Evolutionary conservation across 768 basidiomycete genomes (phyloP).

Genomic region (Tricholoma matsutake): DNA sequence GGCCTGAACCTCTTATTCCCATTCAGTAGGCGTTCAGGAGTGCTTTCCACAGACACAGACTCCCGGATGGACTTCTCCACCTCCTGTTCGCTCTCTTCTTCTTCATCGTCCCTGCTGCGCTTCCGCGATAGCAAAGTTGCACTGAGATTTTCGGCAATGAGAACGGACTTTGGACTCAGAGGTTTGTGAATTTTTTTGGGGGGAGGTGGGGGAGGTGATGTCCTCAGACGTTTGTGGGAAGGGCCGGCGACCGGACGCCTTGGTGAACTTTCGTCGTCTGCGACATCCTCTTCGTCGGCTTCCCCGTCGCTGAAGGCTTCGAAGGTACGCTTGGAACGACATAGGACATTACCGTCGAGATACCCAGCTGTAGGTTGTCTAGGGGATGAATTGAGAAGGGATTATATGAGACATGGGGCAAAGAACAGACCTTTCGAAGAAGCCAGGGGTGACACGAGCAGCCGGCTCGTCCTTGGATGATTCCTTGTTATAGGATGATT

Average conservation of each 20-base stretch:
- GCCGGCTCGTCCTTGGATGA: neutral
- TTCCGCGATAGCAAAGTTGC: conserved; percentile 5
- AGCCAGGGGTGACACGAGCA: neutral
- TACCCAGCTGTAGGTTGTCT: neutral
- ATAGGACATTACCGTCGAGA: neutral
- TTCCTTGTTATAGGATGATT: neutral
- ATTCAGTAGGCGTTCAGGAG: neutral
- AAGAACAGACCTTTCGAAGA: neutral
- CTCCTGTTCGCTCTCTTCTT: conserved; percentile 11
- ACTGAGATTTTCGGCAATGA: neutral
- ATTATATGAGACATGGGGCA: neutral
- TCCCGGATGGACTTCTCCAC: conserved; percentile 9
- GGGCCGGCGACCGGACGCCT: neutral
- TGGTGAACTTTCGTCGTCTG: neutral
- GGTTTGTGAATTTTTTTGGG: no score
- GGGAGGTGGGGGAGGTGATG: neutral
- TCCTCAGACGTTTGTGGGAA: neutral
- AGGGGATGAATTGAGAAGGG: neutral
- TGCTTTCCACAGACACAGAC: neutral
- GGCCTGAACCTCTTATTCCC: neutral
- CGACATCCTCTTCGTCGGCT: neutral
- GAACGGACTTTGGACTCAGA: neutral
- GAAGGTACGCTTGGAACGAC: neutral
- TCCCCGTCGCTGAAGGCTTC: neutral
- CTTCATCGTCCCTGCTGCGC: conserved; percentile 5